Evolutionary conservation across 1,139 yeast genomes (phyloP).

Genomic region (Kazachstania sp.): DNA sequence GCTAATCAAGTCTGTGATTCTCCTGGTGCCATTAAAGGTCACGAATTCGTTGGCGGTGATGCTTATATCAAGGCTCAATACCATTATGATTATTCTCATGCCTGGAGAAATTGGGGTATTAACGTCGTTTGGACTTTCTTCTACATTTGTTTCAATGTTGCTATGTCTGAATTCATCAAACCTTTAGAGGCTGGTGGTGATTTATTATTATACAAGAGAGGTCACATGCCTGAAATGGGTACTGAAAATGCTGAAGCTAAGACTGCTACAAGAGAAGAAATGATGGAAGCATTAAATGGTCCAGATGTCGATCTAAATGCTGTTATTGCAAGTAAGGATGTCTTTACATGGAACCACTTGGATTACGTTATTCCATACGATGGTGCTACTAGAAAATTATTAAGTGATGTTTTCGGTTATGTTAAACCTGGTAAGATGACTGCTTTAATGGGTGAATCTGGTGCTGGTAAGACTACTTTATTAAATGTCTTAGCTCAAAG

Average conservation of each 20-base stretch:
- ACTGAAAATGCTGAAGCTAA: background rate
- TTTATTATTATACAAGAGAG: conserved; percentile 6
- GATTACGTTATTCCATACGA: conserved; percentile 37
- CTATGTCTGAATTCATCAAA: conserved; percentile 30
- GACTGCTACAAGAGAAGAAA: conserved; percentile 32
- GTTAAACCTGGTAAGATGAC: conserved; percentile 47
- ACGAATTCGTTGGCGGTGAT: conserved; percentile 23
- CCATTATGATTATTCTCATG: conserved; percentile 33
- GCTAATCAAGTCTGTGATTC: conserved; percentile 37
- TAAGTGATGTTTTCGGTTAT: conserved; percentile 44
- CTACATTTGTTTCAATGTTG: conserved; percentile 29
- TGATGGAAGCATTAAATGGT: conserved; percentile 26
- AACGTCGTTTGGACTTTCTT: conserved; percentile 32
- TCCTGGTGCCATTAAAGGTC: conserved; percentile 27
- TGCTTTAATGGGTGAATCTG: conserved; percentile 54
- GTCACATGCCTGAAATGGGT: conserved; percentile 5
- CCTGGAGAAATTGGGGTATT: conserved; percentile 42
- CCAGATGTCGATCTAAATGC: conserved; percentile 1
- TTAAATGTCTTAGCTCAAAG: conserved; percentile 46
- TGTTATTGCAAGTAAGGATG: conserved; percentile 37
- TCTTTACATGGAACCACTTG: conserved; percentile 39
- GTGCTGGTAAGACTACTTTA: conserved; percentile 55
- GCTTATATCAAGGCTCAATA: conserved; percentile 32
- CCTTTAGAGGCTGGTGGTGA: conserved; percentile 27
- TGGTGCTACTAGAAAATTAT: conserved; percentile 33